phyloP scores from a whole-genome alignment of 768 basidiomycete genomes.

The Coprinopsis sp. region DNA sequence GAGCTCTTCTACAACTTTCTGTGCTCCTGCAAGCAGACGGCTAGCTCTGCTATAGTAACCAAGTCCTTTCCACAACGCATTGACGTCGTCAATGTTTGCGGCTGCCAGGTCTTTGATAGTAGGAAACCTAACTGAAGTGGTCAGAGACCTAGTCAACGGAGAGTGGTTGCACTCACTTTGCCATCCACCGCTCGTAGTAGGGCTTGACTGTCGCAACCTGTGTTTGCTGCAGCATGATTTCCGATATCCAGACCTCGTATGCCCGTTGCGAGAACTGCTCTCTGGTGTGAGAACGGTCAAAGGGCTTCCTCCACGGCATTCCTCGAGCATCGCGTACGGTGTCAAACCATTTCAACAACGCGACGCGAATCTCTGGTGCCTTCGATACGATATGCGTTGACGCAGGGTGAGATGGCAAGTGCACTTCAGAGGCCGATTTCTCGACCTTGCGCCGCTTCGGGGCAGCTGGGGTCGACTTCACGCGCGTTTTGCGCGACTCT shows the following conservation, averaged over 20 bases:
- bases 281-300: slow-evolving; percentile 44
- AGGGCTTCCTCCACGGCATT: slow-evolving; percentile 92
- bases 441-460: slow-evolving; percentile 1
- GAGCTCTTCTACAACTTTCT: slow-evolving; percentile 65
- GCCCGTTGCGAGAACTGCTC: slow-evolving; percentile 78
- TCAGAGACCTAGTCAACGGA: slow-evolving; percentile 14
- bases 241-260: slow-evolving; percentile 92
- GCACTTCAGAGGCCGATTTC: not conserved
- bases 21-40: slow-evolving; percentile 77
- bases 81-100: slow-evolving; percentile 79
- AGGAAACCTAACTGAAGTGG: slow-evolving; percentile 56
- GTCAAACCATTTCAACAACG: slow-evolving; percentile 69
- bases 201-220: slow-evolving; percentile 92
- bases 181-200: slow-evolving; percentile 89
- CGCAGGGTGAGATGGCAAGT: not conserved
- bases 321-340: slow-evolving; percentile 59
- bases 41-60: slow-evolving; percentile 89
- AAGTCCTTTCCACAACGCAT: slow-evolving; percentile 85
- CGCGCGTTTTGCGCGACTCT: slow-evolving; percentile 1
- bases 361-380: slow-evolving; percentile 25
- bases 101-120: slow-evolving; percentile 73
- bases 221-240: slow-evolving; percentile 97
- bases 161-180: slow-evolving; percentile 43
- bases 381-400: not conserved
- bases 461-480: not conserved